Percentiles rank a stretch among this genome's conserved stretches.
Conservation (phyloP, 352 stramenopile species). For the Aphanomyces euteiches region DNA sequence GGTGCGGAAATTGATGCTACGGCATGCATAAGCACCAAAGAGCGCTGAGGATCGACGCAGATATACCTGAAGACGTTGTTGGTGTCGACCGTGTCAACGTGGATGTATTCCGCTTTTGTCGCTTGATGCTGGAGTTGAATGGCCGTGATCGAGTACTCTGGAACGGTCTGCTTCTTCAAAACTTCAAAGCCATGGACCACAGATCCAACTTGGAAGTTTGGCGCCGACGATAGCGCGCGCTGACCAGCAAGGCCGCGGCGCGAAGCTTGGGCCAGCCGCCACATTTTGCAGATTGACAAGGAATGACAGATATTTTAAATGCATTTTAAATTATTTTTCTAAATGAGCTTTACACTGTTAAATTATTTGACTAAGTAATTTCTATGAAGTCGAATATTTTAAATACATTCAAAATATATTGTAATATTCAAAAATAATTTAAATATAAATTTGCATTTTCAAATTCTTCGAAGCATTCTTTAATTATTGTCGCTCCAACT, state of each 20-base stretch:
- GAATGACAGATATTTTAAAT: conserved; percentile 5
- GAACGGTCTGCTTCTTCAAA: conserved; percentile 41
- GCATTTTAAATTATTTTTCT: background rate
- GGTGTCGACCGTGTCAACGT: conserved; percentile 74
- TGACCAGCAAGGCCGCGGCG: too few species aligned
- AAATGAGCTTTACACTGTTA: too few species aligned
- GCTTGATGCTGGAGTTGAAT: conserved; percentile 65
- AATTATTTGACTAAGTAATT: too few species aligned
- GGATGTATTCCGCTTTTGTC: conserved; percentile 75
- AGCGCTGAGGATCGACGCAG: too few species aligned
- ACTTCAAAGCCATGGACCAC: conserved; percentile 74
- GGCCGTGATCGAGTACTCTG: conserved; percentile 80
- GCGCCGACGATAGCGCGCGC: background rate
- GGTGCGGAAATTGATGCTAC: conserved; percentile 97
- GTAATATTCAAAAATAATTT: background rate
- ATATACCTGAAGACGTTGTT: conserved; percentile 81
- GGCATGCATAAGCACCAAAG: conserved; percentile 22
- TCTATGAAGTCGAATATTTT: background rate
- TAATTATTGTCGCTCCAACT: too few species aligned
- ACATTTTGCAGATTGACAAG: background rate
- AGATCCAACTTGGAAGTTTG: conserved; percentile 41
- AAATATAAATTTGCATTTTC: background rate
- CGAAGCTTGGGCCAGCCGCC: background rate
- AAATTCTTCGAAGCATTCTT: too few species aligned
- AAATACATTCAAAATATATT: conserved; percentile 5